Base-by-base conservation (phyloP, 257 asterid species). In the Plantago elongata region DNA sequence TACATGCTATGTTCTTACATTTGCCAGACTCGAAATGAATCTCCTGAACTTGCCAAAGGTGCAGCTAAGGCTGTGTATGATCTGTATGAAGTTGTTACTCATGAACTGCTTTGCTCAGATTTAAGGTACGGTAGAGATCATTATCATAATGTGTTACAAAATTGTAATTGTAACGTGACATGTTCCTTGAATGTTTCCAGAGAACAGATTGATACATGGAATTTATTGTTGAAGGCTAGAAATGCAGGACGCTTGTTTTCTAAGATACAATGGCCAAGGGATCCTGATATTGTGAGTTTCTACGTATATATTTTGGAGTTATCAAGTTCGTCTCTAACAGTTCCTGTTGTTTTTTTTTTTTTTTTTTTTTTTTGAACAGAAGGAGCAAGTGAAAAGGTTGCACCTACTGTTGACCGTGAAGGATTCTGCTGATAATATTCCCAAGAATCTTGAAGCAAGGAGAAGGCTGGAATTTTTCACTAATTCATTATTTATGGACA, bases 151-250 rank as follows among this genome's bases (percentile, higher is more conserved):
- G 42, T 61, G 59, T 12, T 37, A 44, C 38, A 11, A 49, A 54
- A 51, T 47, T 5, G 67, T 67, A 16, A 18, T 60, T 27, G 14
- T 50, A 17, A 29, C n/a, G 49, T 40, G 50, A 52, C 40, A 34
- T 46, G 72, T 57, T 37, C 63, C 68, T 64, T 18, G 40, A 34
- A 4, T 70, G 58, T 68, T 65, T 57, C 54, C 84, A 92, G 97
- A 80, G 99, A 92, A 78, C 94, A 86, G 82, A 90, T 92, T 57
- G 99, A 89, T 79, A 86, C 97, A 3, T 92, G 99, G 99, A 78
- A 84, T 75, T 81, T 92, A 75, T 72, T 89, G 82, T 79, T 85
- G 67, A 78, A 84, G 76, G 99, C 99, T 59, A 86, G 95, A 83
- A 92, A 81, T 75, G 99, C 86, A 63, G 91, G 97, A 55, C 92